Conservation (phyloP, 768 basidiomycete species). For the Tricholoma sp. region DNA sequence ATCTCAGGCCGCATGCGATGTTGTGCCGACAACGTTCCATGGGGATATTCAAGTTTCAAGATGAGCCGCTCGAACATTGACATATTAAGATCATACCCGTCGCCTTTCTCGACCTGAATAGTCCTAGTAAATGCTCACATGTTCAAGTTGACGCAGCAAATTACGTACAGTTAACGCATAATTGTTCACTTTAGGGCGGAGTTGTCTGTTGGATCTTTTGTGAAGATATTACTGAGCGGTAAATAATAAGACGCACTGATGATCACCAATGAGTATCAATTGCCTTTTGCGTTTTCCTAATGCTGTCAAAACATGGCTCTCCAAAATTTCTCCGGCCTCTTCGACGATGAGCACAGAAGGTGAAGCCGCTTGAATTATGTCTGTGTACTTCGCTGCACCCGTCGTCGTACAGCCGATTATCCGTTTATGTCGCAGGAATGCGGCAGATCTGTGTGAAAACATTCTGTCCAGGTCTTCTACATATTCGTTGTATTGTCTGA, state of each 20-base stretch:
- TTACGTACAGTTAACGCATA: constrained; percentile 44
- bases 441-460: constrained; percentile 27
- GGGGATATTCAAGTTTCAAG: constrained; percentile 50
- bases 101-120: constrained; percentile 43
- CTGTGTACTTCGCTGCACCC: constrained; percentile 56
- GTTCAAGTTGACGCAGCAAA: not conserved
- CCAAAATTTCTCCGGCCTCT: constrained; percentile 70
- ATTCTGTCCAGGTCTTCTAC: constrained; percentile 30
- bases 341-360: constrained; percentile 61
- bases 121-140: not conserved
- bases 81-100: constrained; percentile 61
- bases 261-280: constrained; percentile 67
- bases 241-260: constrained; percentile 43
- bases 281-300: constrained; percentile 42
- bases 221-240: not conserved
- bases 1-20: constrained; percentile 78
- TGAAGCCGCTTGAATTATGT: constrained; percentile 37
- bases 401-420: constrained; percentile 70
- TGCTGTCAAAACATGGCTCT: constrained; percentile 61
- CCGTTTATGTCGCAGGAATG: constrained; percentile 38
- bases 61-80: constrained; percentile 69
- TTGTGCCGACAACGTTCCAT: constrained; percentile 48
- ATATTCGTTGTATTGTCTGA: constrained; percentile 34
- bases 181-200: constrained; percentile 68
- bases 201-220: constrained; percentile 38